A percentile compares a stretch with the other conserved stretches of the same genome.
phyloP scores from a whole-genome alignment of 1,139 yeast species.

The Zygosaccharomyces pseudobailii region DNA sequence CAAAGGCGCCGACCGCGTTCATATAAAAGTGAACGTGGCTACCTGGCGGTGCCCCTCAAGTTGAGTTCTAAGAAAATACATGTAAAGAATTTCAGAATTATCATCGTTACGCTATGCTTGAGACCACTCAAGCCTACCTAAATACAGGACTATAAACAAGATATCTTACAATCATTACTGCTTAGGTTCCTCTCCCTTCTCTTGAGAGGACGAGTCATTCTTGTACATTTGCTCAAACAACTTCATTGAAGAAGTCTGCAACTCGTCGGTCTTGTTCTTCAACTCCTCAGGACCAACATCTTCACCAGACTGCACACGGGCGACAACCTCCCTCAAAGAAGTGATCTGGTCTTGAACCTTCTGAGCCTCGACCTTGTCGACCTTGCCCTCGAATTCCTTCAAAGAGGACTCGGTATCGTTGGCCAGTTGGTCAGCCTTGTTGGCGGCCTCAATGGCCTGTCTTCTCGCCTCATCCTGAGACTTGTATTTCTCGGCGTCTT shows the following conservation, averaged over 20 bases:
- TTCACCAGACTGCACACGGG: constrained; percentile 89
- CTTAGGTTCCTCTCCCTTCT: constrained; percentile 28
- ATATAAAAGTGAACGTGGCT: not conserved
- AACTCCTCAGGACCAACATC: constrained; percentile 77
- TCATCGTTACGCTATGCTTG: not conserved
- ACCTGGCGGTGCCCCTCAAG: not conserved
- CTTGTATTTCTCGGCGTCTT: constrained; percentile 96
- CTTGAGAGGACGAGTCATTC: constrained; percentile 41
- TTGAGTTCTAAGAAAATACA: not conserved
- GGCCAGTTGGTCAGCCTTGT: constrained; percentile 95
- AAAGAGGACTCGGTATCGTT: constrained; percentile 94
- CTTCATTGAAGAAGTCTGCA: constrained; percentile 88
- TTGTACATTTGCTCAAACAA: constrained; percentile 96
- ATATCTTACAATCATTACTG: constrained; percentile 17
- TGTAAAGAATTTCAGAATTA: not conserved
- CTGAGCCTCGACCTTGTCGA: constrained; percentile 72
- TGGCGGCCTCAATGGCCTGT: constrained; percentile 90
- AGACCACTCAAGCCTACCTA: not conserved
- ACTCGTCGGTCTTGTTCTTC: constrained; percentile 90
- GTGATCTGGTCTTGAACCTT: constrained; percentile 74
- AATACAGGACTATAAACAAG: constrained; percentile 5
- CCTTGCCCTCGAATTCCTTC: constrained; percentile 90
- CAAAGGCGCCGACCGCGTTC: not conserved
- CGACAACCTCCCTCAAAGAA: constrained; percentile 81
- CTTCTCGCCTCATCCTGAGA: constrained; percentile 94